Percentiles rank a stretch among this genome's conserved stretches.
Evolutionary conservation across 1,284 basidiomycete genomes (phyloP).

Genomic region (Cystobasidium sp.): DNA sequence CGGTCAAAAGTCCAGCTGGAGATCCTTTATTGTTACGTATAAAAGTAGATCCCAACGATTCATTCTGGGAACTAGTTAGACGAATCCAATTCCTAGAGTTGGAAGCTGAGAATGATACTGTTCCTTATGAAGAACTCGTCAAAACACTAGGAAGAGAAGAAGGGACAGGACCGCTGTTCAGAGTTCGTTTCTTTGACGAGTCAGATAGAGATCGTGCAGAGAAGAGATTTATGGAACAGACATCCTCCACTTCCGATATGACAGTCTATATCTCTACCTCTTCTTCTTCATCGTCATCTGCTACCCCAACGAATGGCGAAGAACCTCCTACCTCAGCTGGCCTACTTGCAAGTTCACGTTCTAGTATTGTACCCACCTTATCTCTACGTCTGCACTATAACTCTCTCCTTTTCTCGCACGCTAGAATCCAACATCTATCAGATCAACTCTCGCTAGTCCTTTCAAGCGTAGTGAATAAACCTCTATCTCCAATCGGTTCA

Average conservation of each 20-base stretch:
- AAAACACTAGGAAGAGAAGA: conserved; percentile 54
- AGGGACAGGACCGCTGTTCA: conserved; percentile 68
- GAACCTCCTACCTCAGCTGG: conserved; percentile 63
- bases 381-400: conserved; percentile 89
- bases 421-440: conserved; percentile 76
- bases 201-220: conserved; percentile 66
- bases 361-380: conserved; percentile 75
- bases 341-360: conserved; percentile 63
- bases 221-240: conserved; percentile 68
- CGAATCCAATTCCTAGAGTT: conserved; percentile 81
- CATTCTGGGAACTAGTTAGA: conserved; percentile 89
- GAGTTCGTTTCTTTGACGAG: conserved; percentile 95
- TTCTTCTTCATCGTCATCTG: conserved; percentile 44
- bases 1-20: conserved; percentile 66
- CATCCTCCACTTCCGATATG: conserved; percentile 81
- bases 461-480: conserved; percentile 65
- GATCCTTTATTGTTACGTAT: conserved; percentile 85
- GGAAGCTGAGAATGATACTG: conserved; percentile 79
- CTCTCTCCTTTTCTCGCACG: conserved; percentile 85
- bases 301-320: conserved; percentile 62
- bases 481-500: conserved; percentile 66
- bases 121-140: conserved; percentile 83
- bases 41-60: conserved; percentile 81
- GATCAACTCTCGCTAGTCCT: conserved; percentile 86
- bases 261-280: conserved; percentile 67